Percentiles rank a stretch among this genome's conserved stretches.
Conservation (phyloP, 2,329 filamentous ascomycete genomes). For the Neonectria punicea region DNA sequence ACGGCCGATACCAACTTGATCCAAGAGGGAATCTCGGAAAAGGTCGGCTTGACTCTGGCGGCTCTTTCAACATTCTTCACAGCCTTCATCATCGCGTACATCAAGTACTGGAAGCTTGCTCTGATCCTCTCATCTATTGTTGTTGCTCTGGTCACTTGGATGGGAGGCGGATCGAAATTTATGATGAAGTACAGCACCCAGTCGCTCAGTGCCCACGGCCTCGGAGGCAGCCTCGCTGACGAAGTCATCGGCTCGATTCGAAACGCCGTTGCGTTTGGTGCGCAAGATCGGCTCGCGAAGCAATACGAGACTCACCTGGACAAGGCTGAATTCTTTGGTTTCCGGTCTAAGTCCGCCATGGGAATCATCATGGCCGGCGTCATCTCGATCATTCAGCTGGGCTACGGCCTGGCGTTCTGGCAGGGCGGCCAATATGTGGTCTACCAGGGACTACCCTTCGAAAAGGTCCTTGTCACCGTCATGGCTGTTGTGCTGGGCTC, state of each 20-base stretch:
- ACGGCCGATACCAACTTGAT: conserved; percentile 87
- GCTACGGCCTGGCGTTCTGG: conserved; percentile 84
- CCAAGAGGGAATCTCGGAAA: conserved; percentile 86
- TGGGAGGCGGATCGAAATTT: conserved; percentile 73
- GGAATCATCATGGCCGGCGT: conserved; percentile 79
- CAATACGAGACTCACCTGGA: conserved; percentile 78
- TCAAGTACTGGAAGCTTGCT: conserved; percentile 86
- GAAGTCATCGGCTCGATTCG: conserved; percentile 88
- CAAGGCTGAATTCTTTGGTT: conserved; percentile 74
- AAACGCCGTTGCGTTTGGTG: conserved; percentile 87
- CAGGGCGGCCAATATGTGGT: conserved; percentile 77
- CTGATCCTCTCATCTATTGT: conserved; percentile 81
- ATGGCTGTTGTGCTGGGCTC: conserved; percentile 86
- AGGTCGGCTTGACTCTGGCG: conserved; percentile 75
- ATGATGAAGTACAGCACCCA: conserved; percentile 79
- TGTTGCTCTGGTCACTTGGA: conserved; percentile 74
- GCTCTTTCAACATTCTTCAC: conserved; percentile 79
- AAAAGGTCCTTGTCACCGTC: conserved; percentile 78
- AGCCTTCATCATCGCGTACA: conserved; percentile 83
- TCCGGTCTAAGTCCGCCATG: conserved; percentile 73
- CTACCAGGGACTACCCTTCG: conserved; percentile 69
- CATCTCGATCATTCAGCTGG: conserved; percentile 79
- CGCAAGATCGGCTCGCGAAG: conserved; percentile 80
- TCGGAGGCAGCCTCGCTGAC: conserved; percentile 82
- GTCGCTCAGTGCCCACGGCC: conserved; percentile 77